phyloP scores from a whole-genome alignment of 2,329 filamentous ascomycete species.

The Zalaria obscura region DNA sequence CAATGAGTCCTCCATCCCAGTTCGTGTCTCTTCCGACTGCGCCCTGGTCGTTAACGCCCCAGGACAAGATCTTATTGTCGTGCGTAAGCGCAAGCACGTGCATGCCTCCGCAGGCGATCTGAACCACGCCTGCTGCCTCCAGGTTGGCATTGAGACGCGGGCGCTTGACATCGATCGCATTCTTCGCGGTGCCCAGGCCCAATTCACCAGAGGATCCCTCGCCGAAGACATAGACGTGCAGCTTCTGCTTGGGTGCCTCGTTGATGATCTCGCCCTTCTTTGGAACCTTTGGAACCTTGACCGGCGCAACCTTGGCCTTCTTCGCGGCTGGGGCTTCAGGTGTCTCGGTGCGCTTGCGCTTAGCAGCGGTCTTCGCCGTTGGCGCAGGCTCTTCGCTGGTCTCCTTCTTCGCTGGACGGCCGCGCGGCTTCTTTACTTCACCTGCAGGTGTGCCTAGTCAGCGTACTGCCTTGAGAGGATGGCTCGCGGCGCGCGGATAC shows the following conservation, averaged over 20 bases:
- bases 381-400: conserved; percentile 5
- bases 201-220: conserved; percentile 72
- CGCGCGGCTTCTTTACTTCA: conserved; percentile 1
- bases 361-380: conserved; percentile 7
- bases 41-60: conserved; percentile 79
- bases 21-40: conserved; percentile 62
- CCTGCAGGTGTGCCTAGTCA: no score
- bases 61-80: conserved; percentile 70
- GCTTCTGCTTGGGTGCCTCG: conserved; percentile 42
- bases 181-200: conserved; percentile 55
- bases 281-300: conserved; percentile 11
- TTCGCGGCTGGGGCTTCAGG: conserved; percentile 10
- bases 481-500: not conserved
- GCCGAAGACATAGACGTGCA: conserved; percentile 70
- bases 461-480: no score
- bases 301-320: conserved; percentile 10
- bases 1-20: conserved; percentile 48
- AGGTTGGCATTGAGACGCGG: conserved; percentile 56
- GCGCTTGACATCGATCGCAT: conserved; percentile 57
- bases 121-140: conserved; percentile 49
- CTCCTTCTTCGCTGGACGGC: conserved; percentile 4
- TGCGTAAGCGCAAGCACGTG: conserved; percentile 63
- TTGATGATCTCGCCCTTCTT: conserved; percentile 39
- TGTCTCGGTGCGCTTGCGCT: conserved; percentile 11
- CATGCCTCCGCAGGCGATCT: conserved; percentile 70